These are phyloP conservation scores for Cercophora sp. DNA, from an alignment of 495 filamentous ascomycete species.

Conservation along the genomic window DNA sequence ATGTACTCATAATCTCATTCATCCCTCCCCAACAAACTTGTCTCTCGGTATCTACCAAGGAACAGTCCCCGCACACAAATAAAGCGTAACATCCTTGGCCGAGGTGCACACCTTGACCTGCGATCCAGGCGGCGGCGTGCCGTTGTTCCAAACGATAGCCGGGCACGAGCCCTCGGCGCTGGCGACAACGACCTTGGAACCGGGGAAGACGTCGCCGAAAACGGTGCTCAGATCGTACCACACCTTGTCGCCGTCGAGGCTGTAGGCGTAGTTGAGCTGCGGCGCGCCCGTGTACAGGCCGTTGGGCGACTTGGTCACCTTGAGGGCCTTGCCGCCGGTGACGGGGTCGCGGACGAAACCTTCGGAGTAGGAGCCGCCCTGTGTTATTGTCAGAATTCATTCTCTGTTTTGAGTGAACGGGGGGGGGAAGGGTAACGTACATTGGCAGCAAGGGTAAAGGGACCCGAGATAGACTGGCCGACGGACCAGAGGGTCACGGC, in stretches of 20 bases:
- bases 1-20: too few relatives aligned
- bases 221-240: slow-evolving; percentile 57
- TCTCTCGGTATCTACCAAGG: slow-evolving; percentile 1
- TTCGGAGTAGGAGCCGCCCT: slow-evolving; percentile 38
- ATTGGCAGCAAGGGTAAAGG: slow-evolving; percentile 38
- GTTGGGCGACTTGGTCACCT: slow-evolving; percentile 47
- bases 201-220: slow-evolving; percentile 54
- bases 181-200: slow-evolving; percentile 36
- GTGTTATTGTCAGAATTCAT: too few relatives aligned
- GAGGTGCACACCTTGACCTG: slow-evolving; percentile 47
- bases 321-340: slow-evolving; percentile 54
- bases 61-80: slow-evolving; percentile 21
- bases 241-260: slow-evolving; percentile 43
- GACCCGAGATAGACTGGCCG: slow-evolving; percentile 39
- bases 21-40: too few relatives aligned
- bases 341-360: slow-evolving; percentile 40
- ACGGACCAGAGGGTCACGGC: slow-evolving; percentile 57
- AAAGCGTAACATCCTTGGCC: slow-evolving; percentile 27
- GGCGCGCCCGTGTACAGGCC: slow-evolving; percentile 53
- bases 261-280: slow-evolving; percentile 53
- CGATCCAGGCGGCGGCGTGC: slow-evolving; percentile 47
- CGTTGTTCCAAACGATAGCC: slow-evolving; percentile 48
- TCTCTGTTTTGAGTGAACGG: too few relatives aligned
- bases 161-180: slow-evolving; percentile 40
- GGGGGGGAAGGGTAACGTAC: too few relatives aligned